These are phyloP conservation scores for Teratosphaeria gauchensis DNA, from an alignment of 2,329 filamentous ascomycete genomes.

Conservation along the genomic window DNA sequence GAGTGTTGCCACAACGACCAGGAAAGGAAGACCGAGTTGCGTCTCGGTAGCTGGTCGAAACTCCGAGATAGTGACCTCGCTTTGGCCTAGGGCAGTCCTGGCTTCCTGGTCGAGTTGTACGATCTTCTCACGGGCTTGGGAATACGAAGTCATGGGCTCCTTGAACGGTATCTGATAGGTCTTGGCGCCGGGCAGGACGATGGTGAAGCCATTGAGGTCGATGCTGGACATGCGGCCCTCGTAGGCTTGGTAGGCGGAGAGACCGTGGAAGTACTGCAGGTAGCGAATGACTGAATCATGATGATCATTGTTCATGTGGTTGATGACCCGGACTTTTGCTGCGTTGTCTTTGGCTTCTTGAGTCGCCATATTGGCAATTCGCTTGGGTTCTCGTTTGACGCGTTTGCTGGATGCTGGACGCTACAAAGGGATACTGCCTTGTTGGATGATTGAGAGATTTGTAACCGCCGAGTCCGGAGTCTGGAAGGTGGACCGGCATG, in stretches of 20 bases:
- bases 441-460: background rate
- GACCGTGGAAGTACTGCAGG: slow-evolving; percentile 59
- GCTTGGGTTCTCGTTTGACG: background rate
- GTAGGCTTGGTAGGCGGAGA: slow-evolving; percentile 47
- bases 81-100: slow-evolving; percentile 51
- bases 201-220: slow-evolving; percentile 51
- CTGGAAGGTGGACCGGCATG: background rate
- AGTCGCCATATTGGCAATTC: slow-evolving; percentile 13
- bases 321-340: slow-evolving; percentile 54
- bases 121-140: slow-evolving; percentile 59
- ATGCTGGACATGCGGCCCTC: slow-evolving; percentile 57
- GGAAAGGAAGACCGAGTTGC: slow-evolving; percentile 45
- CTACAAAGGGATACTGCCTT: too few relatives aligned
- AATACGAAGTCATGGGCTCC: slow-evolving; percentile 59
- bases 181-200: slow-evolving; percentile 42
- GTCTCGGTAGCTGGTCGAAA: slow-evolving; percentile 41
- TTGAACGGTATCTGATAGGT: slow-evolving; percentile 50
- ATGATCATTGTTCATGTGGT: slow-evolving; percentile 85
- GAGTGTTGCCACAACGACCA: slow-evolving; percentile 46
- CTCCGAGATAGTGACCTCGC: slow-evolving; percentile 45
- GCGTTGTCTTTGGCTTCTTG: slow-evolving; percentile 32
- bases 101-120: slow-evolving; percentile 61
- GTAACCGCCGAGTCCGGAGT: background rate
- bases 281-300: slow-evolving; percentile 63
- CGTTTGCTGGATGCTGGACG: too few relatives aligned